phyloP scores from a whole-genome alignment of 2,329 filamentous ascomycete species.

The Cladobotryum mycophilum region DNA sequence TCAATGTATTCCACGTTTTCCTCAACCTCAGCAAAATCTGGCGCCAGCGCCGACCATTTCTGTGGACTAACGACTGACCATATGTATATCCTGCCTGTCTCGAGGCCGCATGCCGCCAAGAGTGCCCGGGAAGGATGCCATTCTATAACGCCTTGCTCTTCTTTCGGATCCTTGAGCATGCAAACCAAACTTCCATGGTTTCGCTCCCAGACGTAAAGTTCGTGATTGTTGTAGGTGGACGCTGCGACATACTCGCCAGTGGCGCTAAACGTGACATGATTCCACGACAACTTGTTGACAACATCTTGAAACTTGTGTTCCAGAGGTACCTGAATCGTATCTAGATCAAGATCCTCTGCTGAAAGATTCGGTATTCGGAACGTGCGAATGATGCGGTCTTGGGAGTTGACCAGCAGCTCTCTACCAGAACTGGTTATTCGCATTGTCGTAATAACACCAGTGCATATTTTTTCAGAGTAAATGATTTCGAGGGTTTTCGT shows the following conservation, averaged over 20 bases:
- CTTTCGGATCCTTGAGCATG: slow-evolving; percentile 93
- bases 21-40: slow-evolving; percentile 95
- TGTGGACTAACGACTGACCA: slow-evolving; percentile 96
- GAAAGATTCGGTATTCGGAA: slow-evolving; percentile 78
- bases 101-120: slow-evolving; percentile 84
- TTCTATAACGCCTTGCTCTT: slow-evolving; percentile 93
- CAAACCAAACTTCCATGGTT: slow-evolving; percentile 89
- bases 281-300: slow-evolving; percentile 92
- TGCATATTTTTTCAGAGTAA: slow-evolving; percentile 82
- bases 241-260: slow-evolving; percentile 95
- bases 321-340: slow-evolving; percentile 81
- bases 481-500: slow-evolving; percentile 73
- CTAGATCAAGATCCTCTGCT: slow-evolving; percentile 64
- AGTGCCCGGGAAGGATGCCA: slow-evolving; percentile 90
- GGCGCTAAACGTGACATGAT: slow-evolving; percentile 90
- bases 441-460: slow-evolving; percentile 80
- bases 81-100: slow-evolving; percentile 88
- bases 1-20: slow-evolving; percentile 98
- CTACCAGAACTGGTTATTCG: slow-evolving; percentile 76
- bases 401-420: slow-evolving; percentile 85
- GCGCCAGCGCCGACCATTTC: slow-evolving; percentile 93
- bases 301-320: slow-evolving; percentile 99
- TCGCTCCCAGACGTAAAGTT: slow-evolving; percentile 97
- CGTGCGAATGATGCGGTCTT: slow-evolving; percentile 90
- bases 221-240: slow-evolving; percentile 96